Percentiles rank a stretch among this genome's conserved stretches.
These are phyloP conservation scores for Rhizophlyctis rosea DNA, from an alignment of 192 early-diverging fungal genomes.

Conservation along the genomic window DNA sequence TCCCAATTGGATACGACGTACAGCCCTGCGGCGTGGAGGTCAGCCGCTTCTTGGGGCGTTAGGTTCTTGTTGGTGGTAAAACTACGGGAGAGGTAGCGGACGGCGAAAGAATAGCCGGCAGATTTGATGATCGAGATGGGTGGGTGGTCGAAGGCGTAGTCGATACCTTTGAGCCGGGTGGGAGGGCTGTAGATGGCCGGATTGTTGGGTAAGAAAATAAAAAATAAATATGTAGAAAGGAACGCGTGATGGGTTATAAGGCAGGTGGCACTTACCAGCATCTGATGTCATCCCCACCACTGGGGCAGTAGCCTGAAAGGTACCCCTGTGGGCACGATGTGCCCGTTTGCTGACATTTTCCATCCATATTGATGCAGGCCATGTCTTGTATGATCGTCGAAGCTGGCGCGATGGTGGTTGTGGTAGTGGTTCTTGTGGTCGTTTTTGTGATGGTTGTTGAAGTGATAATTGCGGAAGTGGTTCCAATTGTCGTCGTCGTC, in stretches of 20 bases:
- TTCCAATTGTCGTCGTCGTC: no score
- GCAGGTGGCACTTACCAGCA: constrained; percentile 15
- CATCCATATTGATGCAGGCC: not conserved
- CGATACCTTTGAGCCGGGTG: not conserved
- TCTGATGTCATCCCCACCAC: not conserved
- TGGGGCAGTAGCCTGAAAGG: constrained; percentile 1
- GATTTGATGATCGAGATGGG: not conserved
- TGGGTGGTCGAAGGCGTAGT: not conserved
- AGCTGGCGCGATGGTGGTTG: not conserved
- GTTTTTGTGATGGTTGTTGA: no score
- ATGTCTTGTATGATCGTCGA: not conserved
- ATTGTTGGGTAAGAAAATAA: no score
- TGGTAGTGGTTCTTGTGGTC: no score
- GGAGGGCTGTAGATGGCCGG: not conserved
- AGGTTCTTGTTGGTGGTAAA: not conserved
- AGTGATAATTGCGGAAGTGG: no score
- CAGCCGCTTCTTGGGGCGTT: not conserved
- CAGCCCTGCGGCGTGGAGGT: not conserved
- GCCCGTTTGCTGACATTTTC: constrained; percentile 1
- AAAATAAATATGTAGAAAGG: no score
- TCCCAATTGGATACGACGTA: not conserved
- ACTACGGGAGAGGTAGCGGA: not conserved
- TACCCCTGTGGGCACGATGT: not conserved
- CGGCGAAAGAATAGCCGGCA: not conserved
- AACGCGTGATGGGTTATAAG: no score